These are phyloP conservation scores for Vitis amurensis DNA, from an alignment of 164 flowering plant species.

Conservation along the genomic window DNA sequence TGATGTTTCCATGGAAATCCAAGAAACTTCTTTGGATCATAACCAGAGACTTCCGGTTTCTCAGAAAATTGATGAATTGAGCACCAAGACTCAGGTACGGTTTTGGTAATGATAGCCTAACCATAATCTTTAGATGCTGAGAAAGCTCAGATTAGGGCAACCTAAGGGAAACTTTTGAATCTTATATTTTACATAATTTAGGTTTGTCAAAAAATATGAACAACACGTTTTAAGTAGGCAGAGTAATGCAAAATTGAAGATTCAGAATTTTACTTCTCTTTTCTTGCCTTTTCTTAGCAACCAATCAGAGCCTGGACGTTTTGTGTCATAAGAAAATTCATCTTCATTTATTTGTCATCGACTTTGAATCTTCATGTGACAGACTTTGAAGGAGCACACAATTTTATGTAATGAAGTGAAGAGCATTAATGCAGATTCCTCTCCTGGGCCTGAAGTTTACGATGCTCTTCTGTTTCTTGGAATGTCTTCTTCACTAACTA, in stretches of 20 bases:
- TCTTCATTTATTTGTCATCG: no score
- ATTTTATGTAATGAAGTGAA: conserved; percentile 53
- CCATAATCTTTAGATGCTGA: not conserved
- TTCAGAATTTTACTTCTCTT: no score
- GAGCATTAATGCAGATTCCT: conserved; percentile 26
- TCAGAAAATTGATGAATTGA: conserved; percentile 43
- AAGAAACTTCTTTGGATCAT: conserved; percentile 25
- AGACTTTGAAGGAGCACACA: conserved; percentile 56
- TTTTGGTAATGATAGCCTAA: not conserved
- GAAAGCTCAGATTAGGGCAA: no score
- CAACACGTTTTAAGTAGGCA: no score
- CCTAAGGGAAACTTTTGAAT: no score
- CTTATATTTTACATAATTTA: no score
- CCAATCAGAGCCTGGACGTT: not conserved
- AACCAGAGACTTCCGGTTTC: conserved; percentile 44
- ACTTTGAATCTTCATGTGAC: not conserved
- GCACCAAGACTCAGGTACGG: conserved; percentile 48
- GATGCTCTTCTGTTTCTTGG: conserved; percentile 48
- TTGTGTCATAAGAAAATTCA: no score
- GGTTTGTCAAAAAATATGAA: no score
- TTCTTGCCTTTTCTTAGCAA: no score
- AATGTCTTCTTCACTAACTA: conserved; percentile 22
- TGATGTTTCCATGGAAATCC: conserved; percentile 12
- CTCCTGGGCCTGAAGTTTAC: conserved; percentile 44
- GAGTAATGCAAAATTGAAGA: no score